Conservation (phyloP, 108 stramenopile species). For the Nitzschia putrida region DNA sequence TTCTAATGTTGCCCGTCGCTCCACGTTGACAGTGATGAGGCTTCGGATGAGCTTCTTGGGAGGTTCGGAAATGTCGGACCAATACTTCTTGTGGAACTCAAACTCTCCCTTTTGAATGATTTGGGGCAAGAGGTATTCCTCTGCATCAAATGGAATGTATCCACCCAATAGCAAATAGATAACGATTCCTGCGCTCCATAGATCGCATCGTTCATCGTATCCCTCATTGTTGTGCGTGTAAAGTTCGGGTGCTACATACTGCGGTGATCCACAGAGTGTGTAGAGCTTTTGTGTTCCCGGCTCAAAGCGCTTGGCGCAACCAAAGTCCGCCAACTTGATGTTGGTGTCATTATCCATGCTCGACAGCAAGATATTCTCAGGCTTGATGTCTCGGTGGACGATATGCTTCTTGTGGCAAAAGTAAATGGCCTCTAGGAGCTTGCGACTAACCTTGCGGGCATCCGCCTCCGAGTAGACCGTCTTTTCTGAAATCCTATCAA, state of each 20-base stretch:
- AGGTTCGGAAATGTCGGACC: constrained; percentile 46
- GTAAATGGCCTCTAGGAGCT: constrained; percentile 52
- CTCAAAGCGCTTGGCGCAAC: constrained; percentile 58
- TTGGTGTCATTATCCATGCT: constrained; percentile 52
- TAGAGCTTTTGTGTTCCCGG: constrained; percentile 45
- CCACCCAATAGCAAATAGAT: constrained; percentile 77
- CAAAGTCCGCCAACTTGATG: constrained; percentile 89
- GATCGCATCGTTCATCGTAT: constrained; percentile 70
- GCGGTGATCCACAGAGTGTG: constrained; percentile 75
- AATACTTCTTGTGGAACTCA: constrained; percentile 47
- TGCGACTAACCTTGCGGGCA: constrained; percentile 52
- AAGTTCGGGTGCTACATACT: constrained; percentile 82
- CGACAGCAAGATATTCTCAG: constrained; percentile 76
- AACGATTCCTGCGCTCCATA: constrained; percentile 81
- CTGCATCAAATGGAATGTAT: constrained; percentile 48
- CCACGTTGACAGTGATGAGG: constrained; percentile 52
- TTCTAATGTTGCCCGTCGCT: constrained; percentile 27
- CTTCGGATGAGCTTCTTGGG: constrained; percentile 58
- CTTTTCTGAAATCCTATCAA: constrained; percentile 71
- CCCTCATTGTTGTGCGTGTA: constrained; percentile 38
- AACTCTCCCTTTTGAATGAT: constrained; percentile 36
- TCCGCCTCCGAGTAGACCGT: constrained; percentile 67
- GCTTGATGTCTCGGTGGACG: constrained; percentile 83
- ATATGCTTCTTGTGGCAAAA: constrained; percentile 68
- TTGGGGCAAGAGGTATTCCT: constrained; percentile 17